Evolutionary conservation across 257 asterid species (phyloP), one percentile per base, ranked within the genome.

Genomic region (Primulina tabacum): DNA sequence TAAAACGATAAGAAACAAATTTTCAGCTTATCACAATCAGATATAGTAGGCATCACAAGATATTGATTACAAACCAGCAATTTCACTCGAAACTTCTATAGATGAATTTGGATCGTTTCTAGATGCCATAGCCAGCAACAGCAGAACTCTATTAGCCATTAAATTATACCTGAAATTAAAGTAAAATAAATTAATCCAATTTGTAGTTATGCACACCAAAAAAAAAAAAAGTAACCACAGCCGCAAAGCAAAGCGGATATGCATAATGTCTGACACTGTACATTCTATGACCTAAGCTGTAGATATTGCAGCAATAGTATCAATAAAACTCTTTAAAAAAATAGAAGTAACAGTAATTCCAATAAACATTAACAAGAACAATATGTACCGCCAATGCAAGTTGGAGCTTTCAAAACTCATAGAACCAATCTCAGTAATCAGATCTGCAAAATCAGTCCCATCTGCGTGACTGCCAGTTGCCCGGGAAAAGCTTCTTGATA

Each of bases 61-160:
- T 57, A 73, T 50, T 37, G 71, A 64, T 70, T 65, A 73, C 95
- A 65, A 64, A 94, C 98, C 98, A 70, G 98, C 85, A 65, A 92
- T 86, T 82, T 91, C 90, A 75, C 85, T 84, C 70, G 85, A 80
- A 84, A 89, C 87, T 72, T 89, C 73, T 43, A 83, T 60, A 61
- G 96, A 84, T 72, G 84, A 83, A 79, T 81, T 82, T 62, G 96
- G 92, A 60, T 88, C 88, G 76, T 78, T 85, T 79, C 89, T 82
- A 67, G 97, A 89, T 67, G 96, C 84, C 93, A 88, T 85, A 69
- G 99, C 95, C 86, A 94, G 84, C 85, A 94, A 82, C 64, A 94
- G 87, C 68, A 94, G 88, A 78, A 92, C 92, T 76, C 99, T 88
- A 64, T 94, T 94, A 81, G 99, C 96, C 99, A 94, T 94, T 80